phyloP scores from a whole-genome alignment of 2,329 filamentous ascomycete genomes.

The Bisporella sp. region DNA sequence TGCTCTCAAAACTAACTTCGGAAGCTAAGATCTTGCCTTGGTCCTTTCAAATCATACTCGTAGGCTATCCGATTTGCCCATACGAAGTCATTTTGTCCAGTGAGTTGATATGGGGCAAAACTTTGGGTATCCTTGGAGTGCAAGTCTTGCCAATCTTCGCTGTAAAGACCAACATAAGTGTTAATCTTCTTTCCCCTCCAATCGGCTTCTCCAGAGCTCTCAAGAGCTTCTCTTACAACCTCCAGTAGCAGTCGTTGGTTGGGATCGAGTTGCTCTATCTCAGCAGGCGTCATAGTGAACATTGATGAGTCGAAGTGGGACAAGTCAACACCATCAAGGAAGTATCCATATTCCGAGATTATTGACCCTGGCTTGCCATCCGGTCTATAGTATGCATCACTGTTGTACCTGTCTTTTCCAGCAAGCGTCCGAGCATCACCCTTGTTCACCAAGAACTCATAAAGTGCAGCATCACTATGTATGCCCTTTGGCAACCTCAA shows the following conservation, averaged over 20 bases:
- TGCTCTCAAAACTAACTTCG: neutral
- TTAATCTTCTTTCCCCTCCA: slow-evolving; percentile 15
- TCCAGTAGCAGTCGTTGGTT: slow-evolving; percentile 20
- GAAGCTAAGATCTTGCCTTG: neutral
- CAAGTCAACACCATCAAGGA: neutral
- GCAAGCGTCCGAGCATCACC: slow-evolving; percentile 1
- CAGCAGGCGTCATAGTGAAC: slow-evolving; percentile 26
- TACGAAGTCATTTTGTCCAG: neutral
- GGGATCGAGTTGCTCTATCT: slow-evolving; percentile 19
- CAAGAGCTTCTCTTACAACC: slow-evolving; percentile 19
- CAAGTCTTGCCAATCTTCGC: neutral
- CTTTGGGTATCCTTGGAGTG: neutral
- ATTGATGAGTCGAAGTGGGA: neutral
- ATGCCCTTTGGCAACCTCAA: slow-evolving; percentile 25
- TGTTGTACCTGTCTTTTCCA: slow-evolving; percentile 7
- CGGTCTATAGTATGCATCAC: slow-evolving; percentile 7
- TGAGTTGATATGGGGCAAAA: neutral
- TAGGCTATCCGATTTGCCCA: neutral
- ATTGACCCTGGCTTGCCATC: neutral
- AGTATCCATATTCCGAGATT: neutral
- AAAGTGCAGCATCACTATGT: neutral
- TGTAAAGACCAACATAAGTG: slow-evolving; percentile 13
- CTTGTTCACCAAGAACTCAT: slow-evolving; percentile 6
- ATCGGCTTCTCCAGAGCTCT: slow-evolving; percentile 16
- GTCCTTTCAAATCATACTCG: neutral